Base-by-base conservation (phyloP, 345 rosid species). In the Citrus australasica region DNA sequence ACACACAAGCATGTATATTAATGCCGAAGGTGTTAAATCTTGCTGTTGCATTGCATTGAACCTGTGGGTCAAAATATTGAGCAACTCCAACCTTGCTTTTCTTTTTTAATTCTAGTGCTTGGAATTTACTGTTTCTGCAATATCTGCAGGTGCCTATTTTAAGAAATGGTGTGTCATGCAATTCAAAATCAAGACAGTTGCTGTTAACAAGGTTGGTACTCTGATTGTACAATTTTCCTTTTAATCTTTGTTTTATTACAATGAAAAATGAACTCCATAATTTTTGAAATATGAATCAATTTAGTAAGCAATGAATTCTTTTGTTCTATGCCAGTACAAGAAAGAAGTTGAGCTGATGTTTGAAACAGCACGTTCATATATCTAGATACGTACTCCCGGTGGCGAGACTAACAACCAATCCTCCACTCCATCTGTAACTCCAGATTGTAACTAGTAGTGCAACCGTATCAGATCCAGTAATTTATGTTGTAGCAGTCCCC, bases 81-180 rank as follows among this genome's bases (percentile, higher is more conserved):
- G 38, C 32, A 16, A 17, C 42, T 71, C 4, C 2, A 53, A 5
- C 21, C 67, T 62, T 27, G 11, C 24, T 48, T 59, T 58, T 59
- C 16, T 24, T 17, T 59, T 4, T 37, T 5, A 24, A 13, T 22
- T 24, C 9, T 13, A 9, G 13, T 63, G 42, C 70, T 42, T 38
- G 42, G 74, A 53, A 14, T 30, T 78, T 24, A 48, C 40, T 38
- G 40, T 8, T 38, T 16, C 61, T 33, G 37, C 63, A 1, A 33
- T 51, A 13, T 62, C 4, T 70, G 76, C 85, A 95, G 99, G 99
- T 86, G 98, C 92, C 35, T 97, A 95, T 87, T 91, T 95, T 76
- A 95, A 93, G 89, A 95, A 95, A 84, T 95, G 99, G 98, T 95
- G 97, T 75, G 88, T 95, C 67, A 95, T 95, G 97, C 98, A 95